Evolutionary conservation across 257 asterid genomes (phyloP), one percentile per base, ranked within the genome.

Genomic region (Echites panduratus): DNA sequence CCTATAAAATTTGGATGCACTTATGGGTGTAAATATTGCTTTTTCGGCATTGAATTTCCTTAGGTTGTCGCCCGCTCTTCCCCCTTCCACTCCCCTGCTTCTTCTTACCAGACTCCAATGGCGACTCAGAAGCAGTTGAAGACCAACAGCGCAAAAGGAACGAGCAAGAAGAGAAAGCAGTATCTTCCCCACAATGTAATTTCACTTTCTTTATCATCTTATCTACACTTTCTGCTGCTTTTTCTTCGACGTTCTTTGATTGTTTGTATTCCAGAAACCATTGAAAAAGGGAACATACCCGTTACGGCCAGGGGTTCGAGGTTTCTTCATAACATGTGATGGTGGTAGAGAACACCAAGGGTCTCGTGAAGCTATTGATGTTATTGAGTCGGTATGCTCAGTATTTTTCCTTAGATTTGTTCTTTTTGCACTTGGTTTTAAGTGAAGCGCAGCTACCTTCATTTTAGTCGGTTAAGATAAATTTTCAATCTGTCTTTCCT

Each of bases 311-410:
- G 98, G 98, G 43, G 89, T 90, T 17, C 92, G 89, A 79, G 99
- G 99, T 5, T 95, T 95, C 86, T 95, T 89, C 66, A 89, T 95
- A 65, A 95, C 99, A 20, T 95, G 99, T 78, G 99, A 95, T 79
- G 98, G 98, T 65, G 99, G 99, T 45, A 88, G 89, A 78, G 98
- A 95, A 79, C 80, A 75, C 73, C 96, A 92, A 82, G 96, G 98
- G 38, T 81, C 97, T 47, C 79, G 79, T 14, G 99, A 95, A 92
- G 98, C 98, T 70, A 84, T 95, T 75, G 78, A 85, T 75, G 98
- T 95, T 75, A 85, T 95, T 72, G 99, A 92, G 44, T 86, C 97
- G 52, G 99, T 95, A 87, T 43, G 93, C 67, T 0, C 62, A 10
- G n/a, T n/a, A n/a, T n/a, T n/a, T n/a, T n/a, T n/a, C n/a, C n/a